These are phyloP conservation scores for Mycena sp. DNA, from an alignment of 1,284 basidiomycete species.

Conservation along the genomic window DNA sequence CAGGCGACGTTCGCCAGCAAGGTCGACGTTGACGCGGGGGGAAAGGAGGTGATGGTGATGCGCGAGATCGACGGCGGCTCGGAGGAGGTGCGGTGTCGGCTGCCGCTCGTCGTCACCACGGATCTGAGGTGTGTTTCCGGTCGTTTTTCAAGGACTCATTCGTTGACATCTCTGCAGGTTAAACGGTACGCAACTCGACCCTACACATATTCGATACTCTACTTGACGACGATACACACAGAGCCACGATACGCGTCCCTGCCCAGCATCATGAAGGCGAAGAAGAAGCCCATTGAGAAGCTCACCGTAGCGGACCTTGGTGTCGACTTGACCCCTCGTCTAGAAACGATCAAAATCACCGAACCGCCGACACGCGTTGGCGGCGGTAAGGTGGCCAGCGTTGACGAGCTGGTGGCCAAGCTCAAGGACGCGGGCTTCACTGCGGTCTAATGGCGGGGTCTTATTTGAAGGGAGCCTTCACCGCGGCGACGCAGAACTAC, in stretches of 20 bases:
- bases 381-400: slow-evolving; percentile 90
- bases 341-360: slow-evolving; percentile 91
- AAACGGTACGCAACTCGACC: slow-evolving; percentile 56
- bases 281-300: slow-evolving; percentile 97
- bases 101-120: slow-evolving; percentile 93
- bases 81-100: slow-evolving; percentile 82
- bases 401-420: slow-evolving; percentile 92
- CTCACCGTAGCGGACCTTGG: slow-evolving; percentile 84
- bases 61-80: slow-evolving; percentile 97
- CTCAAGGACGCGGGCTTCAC: slow-evolving; percentile 91
- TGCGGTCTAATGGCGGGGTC: slow-evolving; percentile 41
- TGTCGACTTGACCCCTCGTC: slow-evolving; percentile 81
- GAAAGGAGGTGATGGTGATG: slow-evolving; percentile 79
- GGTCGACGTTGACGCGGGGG: slow-evolving; percentile 78
- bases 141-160: slow-evolving; percentile 1
- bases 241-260: slow-evolving; percentile 95
- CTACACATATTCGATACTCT: no score
- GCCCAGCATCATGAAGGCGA: slow-evolving; percentile 98
- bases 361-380: slow-evolving; percentile 94
- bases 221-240: no score
- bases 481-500: no score
- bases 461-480: no score
- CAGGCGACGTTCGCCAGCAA: slow-evolving; percentile 97
- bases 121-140: slow-evolving; percentile 65
- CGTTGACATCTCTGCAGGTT: slow-evolving; percentile 48